Evolutionary conservation across 179 eudicot genomes (phyloP), one percentile per base, ranked within the genome.

Genomic region (Silene coronaria): DNA sequence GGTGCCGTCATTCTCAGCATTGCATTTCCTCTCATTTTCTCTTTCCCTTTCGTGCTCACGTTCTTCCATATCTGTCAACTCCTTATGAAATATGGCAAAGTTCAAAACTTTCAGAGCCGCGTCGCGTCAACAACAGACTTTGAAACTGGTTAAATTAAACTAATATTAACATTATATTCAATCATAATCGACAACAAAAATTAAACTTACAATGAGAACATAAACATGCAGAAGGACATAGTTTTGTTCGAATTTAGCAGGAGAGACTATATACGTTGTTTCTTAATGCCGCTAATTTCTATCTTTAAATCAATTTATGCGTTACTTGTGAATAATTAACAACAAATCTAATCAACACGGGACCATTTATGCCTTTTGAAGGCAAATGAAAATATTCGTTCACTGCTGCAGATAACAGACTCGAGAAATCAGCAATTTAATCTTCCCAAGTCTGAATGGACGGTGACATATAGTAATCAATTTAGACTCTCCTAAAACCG

Each of bases 1-100:
- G 42, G 70, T 80, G 45, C 69, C 85, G 80, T 89, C 91, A 62
- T 87, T 76, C 65, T 86, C 91, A 80, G 89, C 89, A 83, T 81
- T 87, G 73, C 89, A 88, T 66, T 89, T 90, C 73, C 87, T 87
- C 78, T 87, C 93, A 77, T 79, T 69, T 78, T 93, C 97, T 82
- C 78, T 89, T 65, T 83, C 88, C 77, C 89, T 84, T 82, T 79
- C 96, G 68, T 93, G 85, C 81, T 96, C 97, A 45, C 99, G 91
- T 72, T 89, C 99, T 66, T 93, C 98, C 99, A 96, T 96, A 46
- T 96, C 97, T 58, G 84, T 93, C 86, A 96, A 85, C 81, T 96
- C 99, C 83, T 88, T 88, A 75, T 96, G 99, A 85, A 93, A 93
- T 76, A 96, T 96, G 67, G 99, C 99, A 75, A 96, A 96, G 81